Conservation (phyloP, 352 stramenopile genomes). For the Phytophthora agathidicida region DNA sequence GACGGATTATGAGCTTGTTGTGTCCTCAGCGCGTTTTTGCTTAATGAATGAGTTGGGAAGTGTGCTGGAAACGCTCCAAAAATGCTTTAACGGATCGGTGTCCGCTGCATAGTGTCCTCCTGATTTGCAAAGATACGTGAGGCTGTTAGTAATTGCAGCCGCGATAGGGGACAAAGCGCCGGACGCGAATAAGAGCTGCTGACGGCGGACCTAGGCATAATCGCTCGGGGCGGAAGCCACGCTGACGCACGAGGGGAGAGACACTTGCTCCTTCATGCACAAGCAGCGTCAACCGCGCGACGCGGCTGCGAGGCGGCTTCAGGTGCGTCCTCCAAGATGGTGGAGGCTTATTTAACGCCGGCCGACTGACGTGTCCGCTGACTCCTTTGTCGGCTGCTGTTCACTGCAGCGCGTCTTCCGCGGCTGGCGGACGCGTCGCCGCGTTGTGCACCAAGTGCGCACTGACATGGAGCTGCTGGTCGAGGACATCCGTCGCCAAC, state of each 20-base stretch:
- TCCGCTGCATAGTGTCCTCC: conserved; percentile 5
- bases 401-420: conserved; percentile 50
- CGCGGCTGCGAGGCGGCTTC: conserved; percentile 28
- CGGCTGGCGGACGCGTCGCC: conserved; percentile 53
- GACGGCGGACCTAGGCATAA: conserved; percentile 23
- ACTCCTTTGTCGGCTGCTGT: neutral
- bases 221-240: neutral
- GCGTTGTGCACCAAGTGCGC: conserved; percentile 56
- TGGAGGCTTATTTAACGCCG: conserved; percentile 19
- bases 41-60: conserved; percentile 27
- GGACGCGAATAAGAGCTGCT: conserved; percentile 4
- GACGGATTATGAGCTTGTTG: conserved; percentile 4
- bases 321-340: no score
- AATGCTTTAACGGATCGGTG: conserved; percentile 6
- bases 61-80: conserved; percentile 21
- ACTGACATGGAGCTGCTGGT: conserved; percentile 50
- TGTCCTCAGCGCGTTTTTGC: conserved; percentile 23
- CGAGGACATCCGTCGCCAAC: conserved; percentile 38
- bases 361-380: neutral
- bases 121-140: neutral
- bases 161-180: neutral
- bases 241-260: conserved; percentile 24
- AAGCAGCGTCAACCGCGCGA: conserved; percentile 19
- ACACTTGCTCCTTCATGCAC: conserved; percentile 15
- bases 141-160: neutral